Base-by-base conservation (phyloP, 305 asterid genomes). In the Striga hermonthica region DNA sequence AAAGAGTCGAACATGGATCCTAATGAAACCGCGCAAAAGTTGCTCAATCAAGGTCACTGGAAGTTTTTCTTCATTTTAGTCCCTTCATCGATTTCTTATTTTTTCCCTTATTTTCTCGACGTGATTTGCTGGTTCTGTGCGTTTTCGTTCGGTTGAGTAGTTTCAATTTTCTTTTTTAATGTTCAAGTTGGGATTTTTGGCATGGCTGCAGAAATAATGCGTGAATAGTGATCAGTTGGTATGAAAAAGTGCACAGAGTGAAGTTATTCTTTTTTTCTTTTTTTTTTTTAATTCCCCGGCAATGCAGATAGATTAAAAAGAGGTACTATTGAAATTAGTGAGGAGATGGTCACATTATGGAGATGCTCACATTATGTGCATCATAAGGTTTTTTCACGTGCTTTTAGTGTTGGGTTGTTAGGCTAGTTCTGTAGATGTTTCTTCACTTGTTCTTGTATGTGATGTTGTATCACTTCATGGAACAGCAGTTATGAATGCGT, bases 1-100 rank as follows among this genome's bases (percentile, higher is more conserved):
- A 87, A 82, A 80, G 98, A 92, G 66, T 66, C 91, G 10, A 85
- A 87, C 65, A 90, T 92, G 97, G 97, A 92, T 82, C 98, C 98
- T 72, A 88, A 92, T 74, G 98, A 92, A 73, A 90, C 97, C 50
- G 13, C 90, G 66, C 97, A 92, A 60, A 92, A 88, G 75, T 76
- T 92, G 86, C 90, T 86, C 55, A 77, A 74, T 79, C 97, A 87
- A 86, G 98, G 98, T 92, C 67, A 12, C 61, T 15, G 44, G n/a
- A 60, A 43, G 16, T 9, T 8, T 41, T 3, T 22, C 31, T 57
- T 57, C 2, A 10, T 47, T 16, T 35, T 5, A 40, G 9, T 0
- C 63, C 28, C 16, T n/a, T 22, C 31, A 22, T 22, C n/a, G n/a
- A n/a, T n/a, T n/a, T n/a, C n/a, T n/a, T n/a, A n/a, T n/a, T n/a